Base-by-base conservation (phyloP, 306 rosid genomes). In the Cucurbita argyrosperma region DNA sequence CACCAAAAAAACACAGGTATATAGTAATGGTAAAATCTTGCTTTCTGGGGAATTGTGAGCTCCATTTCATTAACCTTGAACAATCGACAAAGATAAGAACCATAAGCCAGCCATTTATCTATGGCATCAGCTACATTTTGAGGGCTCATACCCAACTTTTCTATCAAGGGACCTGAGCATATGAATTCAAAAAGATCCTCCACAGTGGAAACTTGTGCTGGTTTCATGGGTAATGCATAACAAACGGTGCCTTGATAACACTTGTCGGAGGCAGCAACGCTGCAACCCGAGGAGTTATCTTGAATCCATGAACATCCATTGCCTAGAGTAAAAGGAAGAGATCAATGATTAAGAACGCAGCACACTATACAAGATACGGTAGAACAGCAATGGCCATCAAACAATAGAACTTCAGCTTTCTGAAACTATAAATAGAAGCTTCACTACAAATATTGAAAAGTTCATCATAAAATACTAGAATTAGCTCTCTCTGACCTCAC, bases 1-100 rank as follows among this genome's bases (percentile, higher is more conserved):
- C 97, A 89, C 99, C 99, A 91, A 18, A 94, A 19, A 83, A 94
- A 91, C 61, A 94, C 91, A 0, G 97, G 96, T 76, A 94, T 73
- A 52, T 94, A 94, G 85, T 94, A 94, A 78, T 91, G 99, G 81
- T 89, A 94, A 13, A 94, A 30, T 88, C 99, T 85, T 72, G 91
- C 97, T 82, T 91, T 91, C 73, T 94, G 96, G 60, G 92, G 87
- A 45, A 65, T 80, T 1, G 87, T 82, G 45, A 94, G 88, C 77
- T 61, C 78, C 85, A 94, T 56, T 54, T 91, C 96, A n/a, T 85
- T 88, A 70, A 91, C 90, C 81, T 86, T 85, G 81, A 94, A 94
- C 72, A 91, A 76, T 59, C 77, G 83, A 77, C 96, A 86, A 37
- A 94, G 79, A 42, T 80, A 56, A 66, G 69, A 76, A 46, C 99